phyloP scores from a whole-genome alignment of 2,329 filamentous ascomycete genomes.

The Neofusicoccum parvum region DNA sequence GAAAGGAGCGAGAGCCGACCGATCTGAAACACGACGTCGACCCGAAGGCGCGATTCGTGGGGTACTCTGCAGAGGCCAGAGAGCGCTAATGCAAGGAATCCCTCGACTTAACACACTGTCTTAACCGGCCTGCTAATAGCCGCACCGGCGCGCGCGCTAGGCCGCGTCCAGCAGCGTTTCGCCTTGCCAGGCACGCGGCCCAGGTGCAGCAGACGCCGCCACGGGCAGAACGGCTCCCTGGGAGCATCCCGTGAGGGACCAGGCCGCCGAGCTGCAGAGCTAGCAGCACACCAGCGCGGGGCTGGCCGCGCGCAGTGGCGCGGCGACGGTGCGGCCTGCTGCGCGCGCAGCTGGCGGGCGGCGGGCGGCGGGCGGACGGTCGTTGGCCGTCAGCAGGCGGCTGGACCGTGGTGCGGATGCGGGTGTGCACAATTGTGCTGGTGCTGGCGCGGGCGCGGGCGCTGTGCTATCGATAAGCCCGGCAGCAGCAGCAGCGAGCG shows the following conservation, averaged over 20 bases:
- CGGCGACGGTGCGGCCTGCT: neutral
- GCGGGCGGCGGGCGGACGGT: neutral
- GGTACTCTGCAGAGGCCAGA: conserved; percentile 11
- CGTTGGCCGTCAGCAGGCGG: neutral
- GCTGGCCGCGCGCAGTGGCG: neutral
- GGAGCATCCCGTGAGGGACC: neutral
- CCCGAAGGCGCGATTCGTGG: conserved; percentile 23
- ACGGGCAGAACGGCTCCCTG: neutral
- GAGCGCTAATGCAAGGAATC: conserved; percentile 19
- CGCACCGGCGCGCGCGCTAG: conserved; percentile 3
- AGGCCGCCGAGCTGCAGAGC: no score
- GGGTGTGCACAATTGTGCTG: no score
- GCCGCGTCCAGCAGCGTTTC: neutral
- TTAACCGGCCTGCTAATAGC: neutral
- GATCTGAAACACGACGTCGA: conserved; percentile 22
- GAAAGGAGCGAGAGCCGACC: conserved; percentile 14
- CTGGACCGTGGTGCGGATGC: no score
- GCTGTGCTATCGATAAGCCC: conserved; percentile 1
- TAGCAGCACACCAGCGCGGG: neutral
- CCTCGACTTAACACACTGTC: conserved; percentile 15
- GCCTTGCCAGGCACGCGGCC: conserved; percentile 2
- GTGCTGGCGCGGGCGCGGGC: neutral
- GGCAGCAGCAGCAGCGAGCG: neutral
- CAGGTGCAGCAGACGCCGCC: neutral
- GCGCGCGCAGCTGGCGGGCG: neutral